phyloP scores from a whole-genome alignment of 75 land plant genomes.

The Pinus taeda region DNA sequence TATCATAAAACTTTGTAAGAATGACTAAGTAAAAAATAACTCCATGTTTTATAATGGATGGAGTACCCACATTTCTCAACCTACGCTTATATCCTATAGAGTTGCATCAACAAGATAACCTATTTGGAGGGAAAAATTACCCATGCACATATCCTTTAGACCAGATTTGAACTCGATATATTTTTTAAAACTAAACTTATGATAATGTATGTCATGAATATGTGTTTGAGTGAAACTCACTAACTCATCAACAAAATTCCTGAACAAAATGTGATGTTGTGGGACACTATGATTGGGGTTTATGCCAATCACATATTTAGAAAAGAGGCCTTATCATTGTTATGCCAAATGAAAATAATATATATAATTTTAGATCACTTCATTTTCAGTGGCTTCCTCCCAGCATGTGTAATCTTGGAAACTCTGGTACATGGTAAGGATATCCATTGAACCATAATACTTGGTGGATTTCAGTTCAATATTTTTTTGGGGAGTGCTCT shows the following conservation, averaged over 20 bases:
- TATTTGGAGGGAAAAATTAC: constrained; percentile 15
- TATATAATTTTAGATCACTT: constrained; percentile 1
- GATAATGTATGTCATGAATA: constrained; percentile 40
- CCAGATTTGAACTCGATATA: constrained; percentile 10
- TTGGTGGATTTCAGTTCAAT: neutral
- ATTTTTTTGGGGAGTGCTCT: constrained; percentile 17
- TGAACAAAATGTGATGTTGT: constrained; percentile 21
- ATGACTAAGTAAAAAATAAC: too few relatives aligned
- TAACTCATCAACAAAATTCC: constrained; percentile 17
- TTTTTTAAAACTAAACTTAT: constrained; percentile 32
- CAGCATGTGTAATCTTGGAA: constrained; percentile 9
- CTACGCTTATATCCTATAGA: constrained; percentile 18
- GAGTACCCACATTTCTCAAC: neutral
- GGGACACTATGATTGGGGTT: constrained; percentile 29
- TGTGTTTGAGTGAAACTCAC: constrained; percentile 14
- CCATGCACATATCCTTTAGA: constrained; percentile 16
- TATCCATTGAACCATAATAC: constrained; percentile 12
- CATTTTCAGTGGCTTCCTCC: constrained; percentile 8
- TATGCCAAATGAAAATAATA: neutral
- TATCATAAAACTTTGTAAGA: too few relatives aligned
- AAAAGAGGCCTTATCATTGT: constrained; percentile 4
- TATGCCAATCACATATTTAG: constrained; percentile 19
- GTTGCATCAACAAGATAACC: constrained; percentile 17
- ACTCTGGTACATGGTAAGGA: constrained; percentile 10
- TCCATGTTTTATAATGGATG: too few relatives aligned